phyloP scores from a whole-genome alignment of 129 eudicot genomes.

The Helianthus annuus region HanXRQr2.0-SUNRISE NC_035433.2:105306649-105307148 shows the following conservation, averaged over 20 bases:
- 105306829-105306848: slow-evolving; percentile 54
- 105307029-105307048: background rate
- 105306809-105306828: slow-evolving; percentile 95
- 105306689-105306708: slow-evolving; percentile 41
- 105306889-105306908: slow-evolving; percentile 63
- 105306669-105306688: slow-evolving; percentile 27
- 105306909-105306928: slow-evolving; percentile 52
- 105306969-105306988: slow-evolving; percentile 57
- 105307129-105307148: too few relatives aligned
- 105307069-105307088: too few relatives aligned
- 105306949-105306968: slow-evolving; percentile 54
- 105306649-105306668: slow-evolving; percentile 4
- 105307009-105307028: background rate
- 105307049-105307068: too few relatives aligned
- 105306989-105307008: slow-evolving; percentile 47
- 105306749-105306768: slow-evolving; percentile 28
- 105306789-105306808: slow-evolving; percentile 63
- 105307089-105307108: too few relatives aligned
- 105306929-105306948: slow-evolving; percentile 55
- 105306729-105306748: slow-evolving; percentile 51
- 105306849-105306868: slow-evolving; percentile 45
- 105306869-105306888: slow-evolving; percentile 59
- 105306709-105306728: slow-evolving; percentile 71
- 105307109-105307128: too few relatives aligned
- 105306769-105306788: slow-evolving; percentile 38